phyloP scores from a whole-genome alignment of 768 basidiomycete genomes.

The Heimioporus sp. region DNA sequence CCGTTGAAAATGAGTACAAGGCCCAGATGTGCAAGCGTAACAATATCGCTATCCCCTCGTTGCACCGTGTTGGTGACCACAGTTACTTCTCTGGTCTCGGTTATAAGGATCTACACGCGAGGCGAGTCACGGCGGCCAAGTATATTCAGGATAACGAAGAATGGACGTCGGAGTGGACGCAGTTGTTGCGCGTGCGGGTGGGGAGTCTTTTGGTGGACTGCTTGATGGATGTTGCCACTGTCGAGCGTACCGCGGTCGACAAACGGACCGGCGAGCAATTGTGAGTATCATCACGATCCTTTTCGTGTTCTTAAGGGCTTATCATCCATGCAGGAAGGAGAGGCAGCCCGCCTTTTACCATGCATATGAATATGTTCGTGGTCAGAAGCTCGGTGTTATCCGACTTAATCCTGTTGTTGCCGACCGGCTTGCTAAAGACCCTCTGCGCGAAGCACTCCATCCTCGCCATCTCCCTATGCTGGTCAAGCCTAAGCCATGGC shows the following conservation, averaged over 20 bases:
- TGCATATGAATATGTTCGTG: constrained; percentile 90
- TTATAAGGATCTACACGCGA: constrained; percentile 58
- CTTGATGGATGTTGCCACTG: constrained; percentile 80
- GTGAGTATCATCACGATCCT: constrained; percentile 39
- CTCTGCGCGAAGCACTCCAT: constrained; percentile 68
- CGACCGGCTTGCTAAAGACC: constrained; percentile 75
- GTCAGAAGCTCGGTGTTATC: constrained; percentile 90
- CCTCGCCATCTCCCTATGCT: constrained; percentile 97
- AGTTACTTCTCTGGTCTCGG: constrained; percentile 59
- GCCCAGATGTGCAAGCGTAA: constrained; percentile 71
- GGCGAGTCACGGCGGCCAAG: constrained; percentile 64
- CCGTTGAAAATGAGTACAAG: constrained; percentile 90
- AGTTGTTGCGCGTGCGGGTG: constrained; percentile 67
- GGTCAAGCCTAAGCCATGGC: constrained; percentile 86
- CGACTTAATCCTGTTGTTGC: constrained; percentile 79
- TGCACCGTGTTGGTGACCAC: constrained; percentile 27
- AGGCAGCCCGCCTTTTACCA: constrained; percentile 89
- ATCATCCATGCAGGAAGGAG: constrained; percentile 51
- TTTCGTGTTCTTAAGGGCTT: constrained; percentile 3
- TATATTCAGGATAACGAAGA: constrained; percentile 63
- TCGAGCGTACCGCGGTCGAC: constrained; percentile 58
- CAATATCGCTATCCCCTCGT: constrained; percentile 48
- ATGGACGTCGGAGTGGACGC: constrained; percentile 85
- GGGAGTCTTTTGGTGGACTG: constrained; percentile 82
- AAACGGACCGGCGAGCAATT: constrained; percentile 57